Evolutionary conservation across 192 early-diverging fungal species (phyloP), one percentile per base, ranked within the genome.

Genomic region (Backusella parvicylindrica): DNA sequence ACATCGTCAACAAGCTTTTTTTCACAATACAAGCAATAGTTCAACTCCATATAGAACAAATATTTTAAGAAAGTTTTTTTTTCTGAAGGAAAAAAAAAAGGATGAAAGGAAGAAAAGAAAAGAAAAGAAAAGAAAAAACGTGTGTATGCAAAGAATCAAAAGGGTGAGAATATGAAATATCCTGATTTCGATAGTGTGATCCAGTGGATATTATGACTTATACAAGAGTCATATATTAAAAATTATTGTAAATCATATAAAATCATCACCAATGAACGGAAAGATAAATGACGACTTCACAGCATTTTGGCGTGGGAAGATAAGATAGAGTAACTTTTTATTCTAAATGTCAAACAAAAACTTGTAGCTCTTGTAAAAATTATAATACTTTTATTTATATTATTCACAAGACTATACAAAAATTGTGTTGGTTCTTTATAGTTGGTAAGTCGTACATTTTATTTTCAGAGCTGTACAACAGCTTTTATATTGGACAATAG

Each of bases 11-110:
- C 26, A 47, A 70, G 68, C 28, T 16, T 38, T 70, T 70, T 70
- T 47, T 70, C 68, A 70, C 68, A 70, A n/a, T 70, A 47, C 41
- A 70, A 70, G 68, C 68, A 70, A 43, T 38, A 37, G 28, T 70
- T 70, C 38, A 70, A 28, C 36, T 70, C 68, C 68, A 70, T 70
- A 56, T 56, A 37, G 33, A 38, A 36, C 32, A n/a, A 38, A 36
- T 56, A 28, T 26, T 53, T 26, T 12, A 26, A n/a, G 16, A 18
- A n/a, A 18, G 23, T 56, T 26, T 56, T 56, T 15, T 56, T 56
- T 56, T 56, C 53, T 26, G 11, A 67, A 23, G 23, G 13, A 37
- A 23, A 67, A 38, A 26, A 12, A 63, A 63, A 63, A 0, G 21
- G 3, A 15, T 36, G n/a, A 67, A 64, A 67, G 9, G 35, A 67